These are phyloP conservation scores for Aspergillus aculeatus DNA, from an alignment of 2,329 filamentous ascomycete species.

Conservation along the genomic window DNA sequence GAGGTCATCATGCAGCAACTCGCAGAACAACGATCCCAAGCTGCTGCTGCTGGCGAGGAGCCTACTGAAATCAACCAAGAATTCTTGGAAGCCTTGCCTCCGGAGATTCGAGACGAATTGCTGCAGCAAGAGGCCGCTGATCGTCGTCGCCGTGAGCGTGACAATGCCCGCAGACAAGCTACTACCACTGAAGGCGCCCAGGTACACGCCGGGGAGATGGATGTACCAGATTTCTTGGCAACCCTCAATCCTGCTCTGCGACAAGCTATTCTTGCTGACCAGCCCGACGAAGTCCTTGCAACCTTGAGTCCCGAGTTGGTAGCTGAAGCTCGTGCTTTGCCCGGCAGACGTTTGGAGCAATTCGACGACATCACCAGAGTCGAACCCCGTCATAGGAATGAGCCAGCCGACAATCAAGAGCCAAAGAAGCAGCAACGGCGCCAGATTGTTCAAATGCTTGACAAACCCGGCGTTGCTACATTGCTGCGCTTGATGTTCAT, in stretches of 20 bases:
- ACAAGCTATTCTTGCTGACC: conserved; percentile 84
- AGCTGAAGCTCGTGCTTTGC: conserved; percentile 76
- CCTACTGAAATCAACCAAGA: conserved; percentile 72
- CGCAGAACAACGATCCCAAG: conserved; percentile 76
- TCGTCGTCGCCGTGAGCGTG: conserved; percentile 80
- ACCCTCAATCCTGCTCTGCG: conserved; percentile 83
- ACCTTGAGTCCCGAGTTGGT: conserved; percentile 82
- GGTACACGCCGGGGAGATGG: conserved; percentile 75
- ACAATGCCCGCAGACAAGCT: conserved; percentile 70
- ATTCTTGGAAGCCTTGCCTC: conserved; percentile 87
- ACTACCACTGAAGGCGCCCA: conserved; percentile 47
- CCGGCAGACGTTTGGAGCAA: conserved; percentile 56
- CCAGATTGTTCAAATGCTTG: conserved; percentile 91
- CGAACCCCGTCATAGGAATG: conserved; percentile 38
- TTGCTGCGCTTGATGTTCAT: conserved; percentile 98
- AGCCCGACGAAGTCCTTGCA: conserved; percentile 82
- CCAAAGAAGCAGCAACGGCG: conserved; percentile 68
- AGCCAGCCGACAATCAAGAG: conserved; percentile 46
- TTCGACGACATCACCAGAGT: conserved; percentile 46
- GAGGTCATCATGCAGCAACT: conserved; percentile 93
- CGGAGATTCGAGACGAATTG: conserved; percentile 86
- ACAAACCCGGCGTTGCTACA: conserved; percentile 94
- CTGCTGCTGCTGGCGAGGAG: conserved; percentile 68
- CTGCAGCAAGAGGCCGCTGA: conserved; percentile 87
- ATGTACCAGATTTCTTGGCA: conserved; percentile 85